Percentiles rank a stretch among this genome's conserved stretches.
Evolutionary conservation across 371 early-diverging fungal genomes (phyloP).

Genomic region (Mucor saturninus): DNA sequence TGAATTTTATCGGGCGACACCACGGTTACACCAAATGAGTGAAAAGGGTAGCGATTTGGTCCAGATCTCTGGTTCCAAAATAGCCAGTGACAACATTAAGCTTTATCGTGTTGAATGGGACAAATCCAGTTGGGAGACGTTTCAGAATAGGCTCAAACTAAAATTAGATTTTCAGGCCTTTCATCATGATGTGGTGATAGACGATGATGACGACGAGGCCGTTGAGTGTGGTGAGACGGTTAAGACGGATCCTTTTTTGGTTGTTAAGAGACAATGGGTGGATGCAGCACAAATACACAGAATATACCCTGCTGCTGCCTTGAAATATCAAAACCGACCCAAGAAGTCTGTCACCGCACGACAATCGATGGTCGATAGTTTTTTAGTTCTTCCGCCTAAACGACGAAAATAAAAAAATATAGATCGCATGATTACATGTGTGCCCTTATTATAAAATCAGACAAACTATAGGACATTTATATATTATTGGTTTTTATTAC

Average conservation of each 20-base stretch:
- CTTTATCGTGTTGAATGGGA: conserved; percentile 28
- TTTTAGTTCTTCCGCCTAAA: conserved; percentile 2
- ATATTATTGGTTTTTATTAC: too few relatives aligned
- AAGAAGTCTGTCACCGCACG: background rate
- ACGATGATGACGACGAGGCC: background rate
- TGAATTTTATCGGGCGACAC: background rate
- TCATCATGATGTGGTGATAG: background rate
- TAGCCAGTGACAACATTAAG: background rate
- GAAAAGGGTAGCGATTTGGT: background rate
- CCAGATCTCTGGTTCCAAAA: conserved; percentile 4
- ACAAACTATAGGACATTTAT: too few relatives aligned
- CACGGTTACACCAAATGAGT: background rate
- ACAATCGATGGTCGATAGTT: background rate
- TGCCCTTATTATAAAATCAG: too few relatives aligned
- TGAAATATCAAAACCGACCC: conserved; percentile 11
- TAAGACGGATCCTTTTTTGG: background rate
- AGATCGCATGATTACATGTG: background rate
- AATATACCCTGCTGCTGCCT: conserved; percentile 12
- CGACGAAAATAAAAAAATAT: background rate
- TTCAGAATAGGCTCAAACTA: background rate
- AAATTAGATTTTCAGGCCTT: background rate
- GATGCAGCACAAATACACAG: conserved; percentile 12
- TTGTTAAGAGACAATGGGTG: conserved; percentile 32
- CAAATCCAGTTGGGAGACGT: background rate
- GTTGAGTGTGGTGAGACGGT: background rate